A percentile compares a stretch with the other conserved stretches of the same genome.
Evolutionary conservation across 2,329 filamentous ascomycete species (phyloP).

Genomic region (Lachnellula cervina): DNA sequence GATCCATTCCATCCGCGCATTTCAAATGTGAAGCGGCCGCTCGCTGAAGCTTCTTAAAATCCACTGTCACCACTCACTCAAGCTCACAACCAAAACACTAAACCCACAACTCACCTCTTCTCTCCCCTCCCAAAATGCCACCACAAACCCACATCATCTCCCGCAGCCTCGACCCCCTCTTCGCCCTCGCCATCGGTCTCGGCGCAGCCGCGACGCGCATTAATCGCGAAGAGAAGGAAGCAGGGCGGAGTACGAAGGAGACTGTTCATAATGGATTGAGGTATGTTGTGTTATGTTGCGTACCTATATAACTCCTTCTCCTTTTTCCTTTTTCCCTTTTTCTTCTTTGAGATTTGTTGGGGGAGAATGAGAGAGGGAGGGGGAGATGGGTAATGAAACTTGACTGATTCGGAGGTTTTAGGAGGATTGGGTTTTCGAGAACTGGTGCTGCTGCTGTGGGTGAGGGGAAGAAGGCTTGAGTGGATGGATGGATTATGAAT

Average conservation of each 20-base stretch:
- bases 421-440: conserved; percentile 15
- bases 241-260: conserved; percentile 25
- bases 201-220: conserved; percentile 49
- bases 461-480: neutral
- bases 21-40: no score
- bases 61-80: no score
- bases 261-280: conserved; percentile 31
- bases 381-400: no score
- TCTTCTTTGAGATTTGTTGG: no score
- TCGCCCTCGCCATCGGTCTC: conserved; percentile 47
- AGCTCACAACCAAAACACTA: no score
- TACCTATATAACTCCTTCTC: no score
- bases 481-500: neutral
- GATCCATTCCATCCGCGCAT: no score
- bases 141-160: conserved; percentile 29
- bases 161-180: conserved; percentile 49
- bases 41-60: no score
- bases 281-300: conserved; percentile 10
- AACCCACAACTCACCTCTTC: no score
- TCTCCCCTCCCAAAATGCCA: conserved; percentile 25
- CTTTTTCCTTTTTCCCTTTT: no score
- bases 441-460: neutral
- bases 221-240: conserved; percentile 47
- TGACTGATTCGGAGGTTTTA: neutral
- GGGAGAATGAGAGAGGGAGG: neutral